phyloP scores from a whole-genome alignment of 140 eudicot genomes.

The Oenanthe javanica region DNA sequence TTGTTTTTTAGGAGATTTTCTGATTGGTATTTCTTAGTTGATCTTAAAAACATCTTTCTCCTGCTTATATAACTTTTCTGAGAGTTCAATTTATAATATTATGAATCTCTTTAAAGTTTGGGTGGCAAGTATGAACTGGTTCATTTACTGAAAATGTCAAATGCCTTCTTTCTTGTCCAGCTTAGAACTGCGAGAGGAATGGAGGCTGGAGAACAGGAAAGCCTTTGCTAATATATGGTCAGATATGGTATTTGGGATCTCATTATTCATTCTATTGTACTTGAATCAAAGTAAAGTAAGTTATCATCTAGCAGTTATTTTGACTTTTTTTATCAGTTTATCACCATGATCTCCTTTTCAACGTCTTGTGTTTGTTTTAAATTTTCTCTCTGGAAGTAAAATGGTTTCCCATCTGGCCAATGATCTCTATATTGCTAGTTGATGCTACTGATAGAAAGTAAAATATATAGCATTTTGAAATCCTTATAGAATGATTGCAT shows the following conservation, averaged over 20 bases:
- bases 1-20: background rate
- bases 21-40: background rate
- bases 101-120: background rate
- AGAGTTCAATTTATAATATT: background rate
- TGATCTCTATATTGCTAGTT: background rate
- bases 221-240: conserved; percentile 96
- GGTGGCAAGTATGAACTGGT: background rate
- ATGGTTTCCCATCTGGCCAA: background rate
- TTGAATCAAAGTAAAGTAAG: conserved; percentile 78
- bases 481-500: background rate
- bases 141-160: background rate
- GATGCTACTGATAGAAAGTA: background rate
- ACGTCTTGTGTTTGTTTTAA: background rate
- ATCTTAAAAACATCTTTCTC: background rate
- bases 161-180: conserved; percentile 37
- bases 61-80: background rate
- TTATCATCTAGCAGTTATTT: conserved; percentile 6
- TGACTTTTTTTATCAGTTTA: background rate
- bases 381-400: background rate
- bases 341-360: background rate
- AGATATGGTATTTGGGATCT: conserved; percentile 81
- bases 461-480: background rate
- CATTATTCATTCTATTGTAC: conserved; percentile 74
- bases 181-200: conserved; percentile 75
- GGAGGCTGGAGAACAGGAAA: conserved; percentile 81